These are phyloP conservation scores for Venturiaceae sp. DNA, from an alignment of 2,329 filamentous ascomycete species.

Conservation along the genomic window DNA sequence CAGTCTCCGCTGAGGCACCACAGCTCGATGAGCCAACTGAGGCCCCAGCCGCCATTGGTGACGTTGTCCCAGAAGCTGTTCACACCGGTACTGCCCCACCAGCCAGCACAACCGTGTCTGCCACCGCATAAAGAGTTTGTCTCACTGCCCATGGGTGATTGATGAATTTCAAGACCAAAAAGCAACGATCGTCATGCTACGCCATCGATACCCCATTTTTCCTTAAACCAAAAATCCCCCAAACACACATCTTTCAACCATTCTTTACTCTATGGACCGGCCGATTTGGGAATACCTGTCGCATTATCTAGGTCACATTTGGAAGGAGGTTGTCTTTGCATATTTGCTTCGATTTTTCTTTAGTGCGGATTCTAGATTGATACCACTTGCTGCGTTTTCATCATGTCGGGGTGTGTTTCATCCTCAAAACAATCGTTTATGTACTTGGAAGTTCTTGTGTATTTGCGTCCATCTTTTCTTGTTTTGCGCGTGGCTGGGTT, in stretches of 20 bases:
- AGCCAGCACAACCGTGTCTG: conserved; percentile 27
- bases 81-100: conserved; percentile 29
- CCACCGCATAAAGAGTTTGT: conserved; percentile 44
- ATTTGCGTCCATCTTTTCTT: neutral
- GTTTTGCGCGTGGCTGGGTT: neutral
- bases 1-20: conserved; percentile 17
- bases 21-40: neutral
- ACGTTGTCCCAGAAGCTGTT: conserved; percentile 27
- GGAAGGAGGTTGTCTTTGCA: neutral
- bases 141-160: conserved; percentile 6
- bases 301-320: conserved; percentile 1
- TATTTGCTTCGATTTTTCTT: neutral
- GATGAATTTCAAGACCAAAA: neutral
- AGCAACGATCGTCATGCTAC: conserved; percentile 8
- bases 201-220: conserved; percentile 8
- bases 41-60: conserved; percentile 18
- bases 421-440: neutral
- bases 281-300: conserved; percentile 5
- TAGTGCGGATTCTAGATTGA: conserved; percentile 25
- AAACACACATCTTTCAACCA: neutral
- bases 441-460: neutral
- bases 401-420: neutral
- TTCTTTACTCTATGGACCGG: neutral
- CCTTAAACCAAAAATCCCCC: neutral
- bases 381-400: conserved; percentile 23